Evolutionary conservation across 495 filamentous ascomycete genomes (phyloP).

Genomic region (Aspergillus bridgeri): DNA sequence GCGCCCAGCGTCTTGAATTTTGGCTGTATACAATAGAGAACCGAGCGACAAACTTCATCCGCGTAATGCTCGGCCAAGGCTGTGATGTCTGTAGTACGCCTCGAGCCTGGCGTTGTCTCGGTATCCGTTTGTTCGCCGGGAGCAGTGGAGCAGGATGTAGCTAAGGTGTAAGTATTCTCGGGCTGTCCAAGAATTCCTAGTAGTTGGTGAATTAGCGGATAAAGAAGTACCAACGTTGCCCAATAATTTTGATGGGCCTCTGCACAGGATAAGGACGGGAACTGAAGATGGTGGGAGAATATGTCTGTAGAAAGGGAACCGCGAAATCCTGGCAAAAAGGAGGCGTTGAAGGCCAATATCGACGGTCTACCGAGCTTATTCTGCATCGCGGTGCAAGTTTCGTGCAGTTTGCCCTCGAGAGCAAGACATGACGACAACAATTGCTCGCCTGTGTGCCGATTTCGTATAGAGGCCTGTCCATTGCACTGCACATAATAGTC

Average conservation of each 20-base stretch:
- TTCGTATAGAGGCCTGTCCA: neutral
- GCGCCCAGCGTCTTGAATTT: constrained; percentile 22
- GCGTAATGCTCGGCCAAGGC: constrained; percentile 20
- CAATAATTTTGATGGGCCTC: constrained; percentile 19
- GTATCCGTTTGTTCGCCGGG: neutral
- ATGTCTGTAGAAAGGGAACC: constrained; percentile 11
- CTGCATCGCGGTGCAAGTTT: constrained; percentile 16
- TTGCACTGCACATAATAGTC: constrained; percentile 11
- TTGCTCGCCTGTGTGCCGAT: constrained; percentile 7
- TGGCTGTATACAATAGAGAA: constrained; percentile 19
- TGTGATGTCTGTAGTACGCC: constrained; percentile 8
- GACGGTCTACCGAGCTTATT: constrained; percentile 15
- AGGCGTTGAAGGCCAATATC: constrained; percentile 1
- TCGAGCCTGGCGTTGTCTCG: neutral
- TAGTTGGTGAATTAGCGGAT: constrained; percentile 23
- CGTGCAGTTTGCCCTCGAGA: constrained; percentile 17
- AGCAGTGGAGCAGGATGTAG: constrained; percentile 3
- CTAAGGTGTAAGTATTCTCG: constrained; percentile 3
- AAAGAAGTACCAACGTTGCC: constrained; percentile 19
- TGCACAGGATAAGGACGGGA: constrained; percentile 15
- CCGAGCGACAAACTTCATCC: constrained; percentile 19
- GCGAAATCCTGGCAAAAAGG: constrained; percentile 13
- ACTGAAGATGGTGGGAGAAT: constrained; percentile 11
- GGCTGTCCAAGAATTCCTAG: constrained; percentile 9
- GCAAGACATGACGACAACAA: constrained; percentile 13